A percentile compares a stretch with the other conserved stretches of the same genome.
Evolutionary conservation across 2,329 filamentous ascomycete species (phyloP).

Genomic region (Colletotrichum magnum): DNA sequence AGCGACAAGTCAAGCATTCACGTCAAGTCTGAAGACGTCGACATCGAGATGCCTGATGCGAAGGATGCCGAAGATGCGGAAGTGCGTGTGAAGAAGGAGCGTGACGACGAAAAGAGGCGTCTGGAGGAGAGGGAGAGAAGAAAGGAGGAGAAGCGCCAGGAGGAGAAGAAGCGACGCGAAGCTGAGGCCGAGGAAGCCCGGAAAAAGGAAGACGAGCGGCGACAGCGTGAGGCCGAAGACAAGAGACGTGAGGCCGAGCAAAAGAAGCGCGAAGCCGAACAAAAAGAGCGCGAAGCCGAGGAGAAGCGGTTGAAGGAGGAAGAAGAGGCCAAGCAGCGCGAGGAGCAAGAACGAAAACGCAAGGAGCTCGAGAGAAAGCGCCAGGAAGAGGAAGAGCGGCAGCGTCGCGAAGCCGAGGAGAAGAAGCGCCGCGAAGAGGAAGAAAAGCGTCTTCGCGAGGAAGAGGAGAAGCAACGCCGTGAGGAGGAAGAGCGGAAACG

Average conservation of each 20-base stretch:
- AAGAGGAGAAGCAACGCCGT: constrained; percentile 53
- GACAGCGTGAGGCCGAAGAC: constrained; percentile 39
- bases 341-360: constrained; percentile 52
- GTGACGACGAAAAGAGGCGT: constrained; percentile 53
- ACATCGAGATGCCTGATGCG: constrained; percentile 70
- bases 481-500: constrained; percentile 56
- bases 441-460: constrained; percentile 51
- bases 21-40: constrained; percentile 70
- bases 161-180: constrained; percentile 48
- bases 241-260: constrained; percentile 40
- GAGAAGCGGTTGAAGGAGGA: constrained; percentile 51
- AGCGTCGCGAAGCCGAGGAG: constrained; percentile 44
- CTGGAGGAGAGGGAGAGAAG: constrained; percentile 46
- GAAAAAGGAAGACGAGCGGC: constrained; percentile 47
- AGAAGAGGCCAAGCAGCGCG: constrained; percentile 47
- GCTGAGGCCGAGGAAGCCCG: constrained; percentile 49
- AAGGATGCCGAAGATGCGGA: constrained; percentile 48
- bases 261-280: constrained; percentile 45
- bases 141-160: constrained; percentile 41
- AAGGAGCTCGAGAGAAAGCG: constrained; percentile 45
- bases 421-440: constrained; percentile 49
- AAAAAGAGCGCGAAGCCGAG: constrained; percentile 55
- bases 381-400: constrained; percentile 43
- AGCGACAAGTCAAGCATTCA: constrained; percentile 66
- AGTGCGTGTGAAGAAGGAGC: constrained; percentile 51